phyloP scores from a whole-genome alignment of 768 basidiomycete genomes.

The Kwoniella bestiolae region DNA sequence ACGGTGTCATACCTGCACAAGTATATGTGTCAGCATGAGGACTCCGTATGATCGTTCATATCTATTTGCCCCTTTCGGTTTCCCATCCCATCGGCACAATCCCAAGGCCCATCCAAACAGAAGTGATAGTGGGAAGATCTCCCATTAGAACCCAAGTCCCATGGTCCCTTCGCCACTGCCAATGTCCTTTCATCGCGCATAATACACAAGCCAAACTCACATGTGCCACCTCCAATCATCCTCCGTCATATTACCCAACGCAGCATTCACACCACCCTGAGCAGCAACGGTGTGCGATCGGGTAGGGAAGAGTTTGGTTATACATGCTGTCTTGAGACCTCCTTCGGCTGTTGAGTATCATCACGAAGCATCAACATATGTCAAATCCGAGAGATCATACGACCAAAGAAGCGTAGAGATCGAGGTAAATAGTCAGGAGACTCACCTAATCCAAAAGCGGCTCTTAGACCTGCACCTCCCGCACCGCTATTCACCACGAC shows the following conservation, averaged over 20 bases:
- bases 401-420: too few species aligned
- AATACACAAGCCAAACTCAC: too few species aligned
- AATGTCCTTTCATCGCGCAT: neutral
- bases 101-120: too few species aligned
- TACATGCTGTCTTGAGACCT: conserved; percentile 98
- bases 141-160: too few species aligned
- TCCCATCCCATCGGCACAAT: too few species aligned
- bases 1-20: conserved; percentile 65
- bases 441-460: conserved; percentile 82
- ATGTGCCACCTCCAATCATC: conserved; percentile 99
- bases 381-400: too few species aligned
- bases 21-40: too few species aligned
- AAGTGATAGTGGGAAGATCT: too few species aligned
- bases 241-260: conserved; percentile 87
- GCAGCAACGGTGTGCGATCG: conserved; percentile 98
- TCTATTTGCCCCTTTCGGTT: too few species aligned
- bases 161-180: neutral
- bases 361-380: too few species aligned
- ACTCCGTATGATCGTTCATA: too few species aligned
- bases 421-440: too few species aligned
- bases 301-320: conserved; percentile 98
- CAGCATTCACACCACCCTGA: conserved; percentile 96
- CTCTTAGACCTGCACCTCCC: conserved; percentile 96
- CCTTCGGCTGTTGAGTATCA: conserved; percentile 70
- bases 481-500: conserved; percentile 69